phyloP scores from a whole-genome alignment of 2,329 filamentous ascomycete genomes.

The Alternaria angustiovoidea region DNA sequence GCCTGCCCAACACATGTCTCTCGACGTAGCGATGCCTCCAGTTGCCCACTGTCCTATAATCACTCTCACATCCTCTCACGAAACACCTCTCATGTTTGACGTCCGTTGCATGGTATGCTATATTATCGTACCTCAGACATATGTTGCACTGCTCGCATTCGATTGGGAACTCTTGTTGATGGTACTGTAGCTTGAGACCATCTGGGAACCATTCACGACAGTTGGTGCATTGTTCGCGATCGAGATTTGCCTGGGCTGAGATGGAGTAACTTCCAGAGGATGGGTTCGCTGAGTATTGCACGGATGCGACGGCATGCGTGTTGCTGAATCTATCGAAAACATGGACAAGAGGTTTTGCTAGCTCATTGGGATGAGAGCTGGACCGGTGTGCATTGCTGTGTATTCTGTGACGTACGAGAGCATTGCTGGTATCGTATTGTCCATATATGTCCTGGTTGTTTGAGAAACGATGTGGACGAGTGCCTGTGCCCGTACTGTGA shows the following conservation, averaged over 20 bases:
- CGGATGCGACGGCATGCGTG: constrained; percentile 20
- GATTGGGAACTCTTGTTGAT: constrained; percentile 21
- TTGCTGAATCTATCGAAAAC: constrained; percentile 20
- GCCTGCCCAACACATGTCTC: constrained; percentile 17
- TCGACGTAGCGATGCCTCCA: constrained; percentile 27
- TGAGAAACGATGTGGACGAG: not conserved
- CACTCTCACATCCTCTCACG: constrained; percentile 27
- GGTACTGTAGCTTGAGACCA: constrained; percentile 13
- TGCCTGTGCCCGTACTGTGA: constrained; percentile 9
- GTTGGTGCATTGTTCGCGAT: constrained; percentile 29
- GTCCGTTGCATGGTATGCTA: constrained; percentile 23
- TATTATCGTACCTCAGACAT: constrained; percentile 29
- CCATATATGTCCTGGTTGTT: constrained; percentile 1
- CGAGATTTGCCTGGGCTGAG: constrained; percentile 27
- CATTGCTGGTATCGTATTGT: not conserved
- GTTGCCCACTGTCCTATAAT: constrained; percentile 24
- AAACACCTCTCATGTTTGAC: constrained; percentile 32
- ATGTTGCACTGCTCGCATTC: constrained; percentile 29
- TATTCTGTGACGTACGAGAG: not conserved
- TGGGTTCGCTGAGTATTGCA: constrained; percentile 22
- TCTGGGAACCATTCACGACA: constrained; percentile 30
- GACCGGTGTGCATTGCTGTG: not conserved
- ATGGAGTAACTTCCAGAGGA: constrained; percentile 18
- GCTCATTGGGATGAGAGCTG: not conserved
- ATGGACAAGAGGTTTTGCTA: constrained; percentile 11